Evolutionary conservation across 1,284 basidiomycete species (phyloP).

Genomic region (Anthracocystis panici-leucophaei): DNA sequence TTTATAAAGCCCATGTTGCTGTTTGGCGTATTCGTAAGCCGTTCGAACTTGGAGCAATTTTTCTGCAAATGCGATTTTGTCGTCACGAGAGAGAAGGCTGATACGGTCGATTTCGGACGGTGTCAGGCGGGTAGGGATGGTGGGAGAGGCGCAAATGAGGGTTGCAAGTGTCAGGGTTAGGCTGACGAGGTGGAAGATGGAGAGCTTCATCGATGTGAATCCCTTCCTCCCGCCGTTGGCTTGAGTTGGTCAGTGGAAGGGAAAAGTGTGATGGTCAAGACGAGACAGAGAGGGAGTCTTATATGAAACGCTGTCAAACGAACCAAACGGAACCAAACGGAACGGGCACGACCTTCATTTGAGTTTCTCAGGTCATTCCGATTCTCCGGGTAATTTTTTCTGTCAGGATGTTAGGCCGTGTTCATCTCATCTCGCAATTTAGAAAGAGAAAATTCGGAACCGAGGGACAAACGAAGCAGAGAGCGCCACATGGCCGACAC

Average conservation of each 20-base stretch:
- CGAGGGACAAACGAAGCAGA: not conserved
- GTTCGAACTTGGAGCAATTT: slow-evolving; percentile 38
- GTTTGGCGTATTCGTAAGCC: slow-evolving; percentile 34
- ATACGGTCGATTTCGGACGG: slow-evolving; percentile 32
- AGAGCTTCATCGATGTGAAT: slow-evolving; percentile 18
- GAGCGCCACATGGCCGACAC: not conserved
- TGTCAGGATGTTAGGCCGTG: no score
- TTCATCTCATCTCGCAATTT: no score
- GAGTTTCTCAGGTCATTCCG: no score
- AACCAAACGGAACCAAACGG: no score
- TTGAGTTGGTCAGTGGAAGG: no score
- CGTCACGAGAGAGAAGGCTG: slow-evolving; percentile 20
- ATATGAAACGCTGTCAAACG: no score
- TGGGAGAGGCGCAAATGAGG: slow-evolving; percentile 19
- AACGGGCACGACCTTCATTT: no score
- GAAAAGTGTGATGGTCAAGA: no score
- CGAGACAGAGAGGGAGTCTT: no score
- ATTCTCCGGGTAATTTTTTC: no score
- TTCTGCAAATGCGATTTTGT: slow-evolving; percentile 31
- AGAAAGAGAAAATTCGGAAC: no score
- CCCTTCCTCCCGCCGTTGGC: not conserved
- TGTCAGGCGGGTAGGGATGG: slow-evolving; percentile 29
- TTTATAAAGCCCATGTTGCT: slow-evolving; percentile 20
- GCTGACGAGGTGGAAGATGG: slow-evolving; percentile 18
- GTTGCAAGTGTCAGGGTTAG: slow-evolving; percentile 7